Base-by-base conservation (phyloP, 2,329 filamentous ascomycete genomes). In the Exophiala spinifera region DNA sequence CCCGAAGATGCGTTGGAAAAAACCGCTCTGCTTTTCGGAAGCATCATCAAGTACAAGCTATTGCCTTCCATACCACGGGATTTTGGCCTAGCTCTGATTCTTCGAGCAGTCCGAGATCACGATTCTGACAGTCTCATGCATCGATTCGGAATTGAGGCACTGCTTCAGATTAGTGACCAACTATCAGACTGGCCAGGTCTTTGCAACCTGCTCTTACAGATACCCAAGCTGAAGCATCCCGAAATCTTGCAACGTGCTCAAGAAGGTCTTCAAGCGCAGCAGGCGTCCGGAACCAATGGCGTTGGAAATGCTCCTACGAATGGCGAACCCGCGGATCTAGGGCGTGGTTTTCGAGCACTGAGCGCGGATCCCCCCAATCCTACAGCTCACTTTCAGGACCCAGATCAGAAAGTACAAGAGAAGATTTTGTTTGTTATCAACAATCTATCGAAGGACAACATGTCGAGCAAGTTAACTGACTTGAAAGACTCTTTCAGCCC, bases 341-440 rank as follows among this genome's bases (percentile, higher is more conserved):
- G 80, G 53, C 76, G 82, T 11, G 83, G 86, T 13, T 99, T 99
- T 70, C 77, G 79, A 25, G 87, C 91, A 28, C 78, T 99, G 49
- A 83, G 88, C 56, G 82, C 90, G 33, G 91, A 95, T 52, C 79
- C 86, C 4, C 82, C 84, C 3, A 75, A 83, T 19, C 74, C 77
- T 10, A 79, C 81, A 2, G 76, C 84, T 10, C 72, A 83, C 14
- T 95, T 87, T 62, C 87, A 94, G 65, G 89, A 95, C 13, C 95
- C 94, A 0, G 81, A 87, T 58, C 87, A 89, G 60, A 88, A 92
- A 19, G 82, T 88, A 0, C 91, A 96, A 64, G 94, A 95, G 70
- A 95, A 90, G 70, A 91, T 99, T 36, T 85, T 96, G 63, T 99
- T 99, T 65, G 88, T 95, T 21, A 78, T 99, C 55, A 99, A 99